A percentile compares a stretch with the other conserved stretches of the same genome.
Conservation (phyloP, 1,284 basidiomycete genomes). For the Erythrobasidium hasegawianum region DNA sequence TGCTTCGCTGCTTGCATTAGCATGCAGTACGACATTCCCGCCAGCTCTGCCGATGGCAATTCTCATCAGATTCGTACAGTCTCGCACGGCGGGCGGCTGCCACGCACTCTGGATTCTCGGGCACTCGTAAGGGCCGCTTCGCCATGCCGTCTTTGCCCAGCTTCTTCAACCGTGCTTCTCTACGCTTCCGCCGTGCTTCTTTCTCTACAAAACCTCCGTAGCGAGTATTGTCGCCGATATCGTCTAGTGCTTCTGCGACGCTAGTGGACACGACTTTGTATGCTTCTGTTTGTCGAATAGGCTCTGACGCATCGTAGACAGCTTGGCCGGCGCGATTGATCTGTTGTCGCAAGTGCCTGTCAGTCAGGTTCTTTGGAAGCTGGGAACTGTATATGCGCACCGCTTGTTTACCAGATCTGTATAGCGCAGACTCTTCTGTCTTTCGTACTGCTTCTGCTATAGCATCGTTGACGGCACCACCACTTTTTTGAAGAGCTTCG, state of each 20-base stretch:
- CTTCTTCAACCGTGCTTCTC: slow-evolving; percentile 72
- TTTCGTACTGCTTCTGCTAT: slow-evolving; percentile 81
- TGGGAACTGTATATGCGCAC: slow-evolving; percentile 19
- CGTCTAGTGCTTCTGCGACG: slow-evolving; percentile 86
- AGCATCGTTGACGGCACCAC: slow-evolving; percentile 89
- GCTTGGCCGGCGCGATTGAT: slow-evolving; percentile 48
- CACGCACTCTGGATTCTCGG: slow-evolving; percentile 73
- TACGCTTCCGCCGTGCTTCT: slow-evolving; percentile 70
- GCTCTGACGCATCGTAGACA: slow-evolving; percentile 79
- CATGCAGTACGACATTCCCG: slow-evolving; percentile 73
- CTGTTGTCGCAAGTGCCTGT: background rate
- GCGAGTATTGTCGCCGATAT: slow-evolving; percentile 76
- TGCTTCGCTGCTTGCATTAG: slow-evolving; percentile 58
- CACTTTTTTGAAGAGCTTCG: slow-evolving; percentile 80
- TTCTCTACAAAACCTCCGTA: slow-evolving; percentile 93
- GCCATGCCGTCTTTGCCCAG: slow-evolving; percentile 65
- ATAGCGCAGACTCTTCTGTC: slow-evolving; percentile 90
- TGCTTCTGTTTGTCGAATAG: slow-evolving; percentile 88
- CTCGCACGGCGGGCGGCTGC: background rate
- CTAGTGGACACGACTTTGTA: slow-evolving; percentile 90
- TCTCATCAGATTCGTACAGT: background rate
- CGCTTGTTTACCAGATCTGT: slow-evolving; percentile 61
- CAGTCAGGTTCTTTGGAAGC: background rate
- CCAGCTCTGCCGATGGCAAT: slow-evolving; percentile 62
- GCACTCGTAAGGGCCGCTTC: slow-evolving; percentile 51